Percentiles rank a stretch among this genome's conserved stretches.
phyloP scores from a whole-genome alignment of 352 stramenopile genomes.

The Globisporangium spinosum region DNA sequence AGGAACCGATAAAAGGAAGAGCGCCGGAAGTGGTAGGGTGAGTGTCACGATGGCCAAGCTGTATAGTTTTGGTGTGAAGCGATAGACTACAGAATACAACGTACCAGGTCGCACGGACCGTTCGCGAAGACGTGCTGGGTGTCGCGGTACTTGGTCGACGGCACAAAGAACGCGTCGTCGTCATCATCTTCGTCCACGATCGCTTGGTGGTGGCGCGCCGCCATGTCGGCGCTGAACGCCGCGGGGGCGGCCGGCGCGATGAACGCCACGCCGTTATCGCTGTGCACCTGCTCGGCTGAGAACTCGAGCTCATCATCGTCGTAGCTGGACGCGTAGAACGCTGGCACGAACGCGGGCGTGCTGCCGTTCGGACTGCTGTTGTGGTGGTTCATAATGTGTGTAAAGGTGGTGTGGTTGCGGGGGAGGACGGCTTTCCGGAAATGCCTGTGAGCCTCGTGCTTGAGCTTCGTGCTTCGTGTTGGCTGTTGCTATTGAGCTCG shows the following conservation, averaged over 20 bases:
- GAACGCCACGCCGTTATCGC: constrained; percentile 21
- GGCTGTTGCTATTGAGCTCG: not conserved
- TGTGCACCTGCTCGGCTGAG: constrained; percentile 24
- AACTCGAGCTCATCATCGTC: constrained; percentile 26
- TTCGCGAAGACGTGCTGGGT: constrained; percentile 42
- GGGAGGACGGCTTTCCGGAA: constrained; percentile 8
- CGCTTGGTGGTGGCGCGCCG: constrained; percentile 1
- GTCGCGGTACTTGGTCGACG: constrained; percentile 41
- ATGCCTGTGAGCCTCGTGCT: not conserved
- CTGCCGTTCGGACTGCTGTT: constrained; percentile 13
- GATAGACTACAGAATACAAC: not conserved
- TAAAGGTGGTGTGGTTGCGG: constrained; percentile 4
- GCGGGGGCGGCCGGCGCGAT: not conserved
- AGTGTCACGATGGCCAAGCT: not conserved
- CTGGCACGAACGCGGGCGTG: constrained; percentile 24
- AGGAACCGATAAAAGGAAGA: not conserved
- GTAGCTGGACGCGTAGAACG: constrained; percentile 35
- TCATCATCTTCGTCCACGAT: constrained; percentile 11
- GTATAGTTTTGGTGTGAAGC: not conserved
- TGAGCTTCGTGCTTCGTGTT: too few relatives aligned
- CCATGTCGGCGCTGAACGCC: not conserved
- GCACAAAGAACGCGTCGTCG: constrained; percentile 14
- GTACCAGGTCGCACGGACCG: constrained; percentile 17
- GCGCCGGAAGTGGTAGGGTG: not conserved
- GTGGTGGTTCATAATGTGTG: constrained; percentile 15